Conservation (phyloP, 805 yeast genomes). For the Ogataea dorogensis region DNA sequence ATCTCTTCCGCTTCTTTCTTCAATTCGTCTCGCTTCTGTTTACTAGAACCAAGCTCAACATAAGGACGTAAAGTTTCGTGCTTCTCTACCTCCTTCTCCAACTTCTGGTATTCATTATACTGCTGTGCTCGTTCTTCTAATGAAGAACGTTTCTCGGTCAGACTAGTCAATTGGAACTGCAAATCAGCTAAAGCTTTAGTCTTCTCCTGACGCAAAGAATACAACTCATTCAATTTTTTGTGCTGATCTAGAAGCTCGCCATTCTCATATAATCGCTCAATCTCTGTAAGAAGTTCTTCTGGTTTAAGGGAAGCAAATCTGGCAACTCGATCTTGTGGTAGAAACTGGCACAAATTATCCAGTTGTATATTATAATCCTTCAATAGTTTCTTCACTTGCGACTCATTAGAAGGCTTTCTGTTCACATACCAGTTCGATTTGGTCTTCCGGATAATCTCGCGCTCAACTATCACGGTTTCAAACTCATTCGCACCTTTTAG, state of each 20-base stretch:
- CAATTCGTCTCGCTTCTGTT: conserved; percentile 33
- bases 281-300: conserved; percentile 68
- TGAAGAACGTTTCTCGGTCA: conserved; percentile 37
- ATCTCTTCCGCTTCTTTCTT: conserved; percentile 28
- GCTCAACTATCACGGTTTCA: conserved; percentile 38
- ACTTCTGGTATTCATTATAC: conserved; percentile 43
- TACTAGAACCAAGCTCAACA: conserved; percentile 35
- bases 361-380: conserved; percentile 69
- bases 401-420: conserved; percentile 40
- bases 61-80: conserved; percentile 38
- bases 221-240: conserved; percentile 51
- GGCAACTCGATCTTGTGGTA: conserved; percentile 94
- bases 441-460: conserved; percentile 43
- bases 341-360: conserved; percentile 88
- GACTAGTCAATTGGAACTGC: conserved; percentile 31
- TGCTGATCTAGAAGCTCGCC: conserved; percentile 58
- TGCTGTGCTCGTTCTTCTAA: conserved; percentile 47
- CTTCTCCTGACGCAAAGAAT: conserved; percentile 37
- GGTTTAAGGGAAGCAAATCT: conserved; percentile 83
- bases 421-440: conserved; percentile 57
- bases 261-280: conserved; percentile 75
- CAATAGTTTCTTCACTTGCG: conserved; percentile 44
- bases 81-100: conserved; percentile 38
- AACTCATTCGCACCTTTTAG: conserved; percentile 40
- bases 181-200: conserved; percentile 31